Base-by-base conservation (phyloP, 306 rosid species). In the Dalbergia oliveri region DNA sequence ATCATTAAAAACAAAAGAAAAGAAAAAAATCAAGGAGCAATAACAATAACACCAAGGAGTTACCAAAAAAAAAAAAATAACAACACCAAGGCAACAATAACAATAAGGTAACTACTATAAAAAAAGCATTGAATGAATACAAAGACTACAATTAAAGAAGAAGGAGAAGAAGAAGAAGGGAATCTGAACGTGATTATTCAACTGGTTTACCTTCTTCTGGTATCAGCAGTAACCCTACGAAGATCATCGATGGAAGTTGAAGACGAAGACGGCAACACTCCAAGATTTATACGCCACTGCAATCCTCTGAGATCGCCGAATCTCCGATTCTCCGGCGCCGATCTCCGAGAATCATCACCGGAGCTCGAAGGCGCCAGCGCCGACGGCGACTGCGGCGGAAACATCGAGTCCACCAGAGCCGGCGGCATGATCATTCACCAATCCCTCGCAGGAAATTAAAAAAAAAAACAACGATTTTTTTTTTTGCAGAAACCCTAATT, bases 251-350 rank as follows among this genome's bases (percentile, higher is more conserved):
- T 61, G 60, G 96, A 91, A 81, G 93, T 58, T 4, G 85, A 72
- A 57, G 87, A 49, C 67, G 91, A 85, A 34, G 89, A 81, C 0
- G 97, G 97, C 81, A 96, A 87, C 83, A 96, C 90, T 78, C 99
- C 98, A 69, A 96, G 99, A 88, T 93, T 89, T 65, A 93, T 80
- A 18, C 99, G 93, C 99, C 99, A 96, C 82, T 79, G 91, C 39
- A 96, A 90, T 21, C 99, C 91, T 85, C 99, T 88, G 57, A 96
- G 97, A 67, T 87, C 81, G 8, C 76, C 71, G 66, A 96, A 91
- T 56, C 86, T 86, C 57, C 82, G 81, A 69, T 83, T 85, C 64
- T 89, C 93, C 43, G 51, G 88, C 44, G 35, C 83, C 67, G 91
- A 88, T 83, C 85, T 76, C 72, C 35, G 75, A 58, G 69, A 62